Evolutionary conservation across 306 rosid species (phyloP), one percentile per base, ranked within the genome.

Genomic region (Senna siamea): DNA sequence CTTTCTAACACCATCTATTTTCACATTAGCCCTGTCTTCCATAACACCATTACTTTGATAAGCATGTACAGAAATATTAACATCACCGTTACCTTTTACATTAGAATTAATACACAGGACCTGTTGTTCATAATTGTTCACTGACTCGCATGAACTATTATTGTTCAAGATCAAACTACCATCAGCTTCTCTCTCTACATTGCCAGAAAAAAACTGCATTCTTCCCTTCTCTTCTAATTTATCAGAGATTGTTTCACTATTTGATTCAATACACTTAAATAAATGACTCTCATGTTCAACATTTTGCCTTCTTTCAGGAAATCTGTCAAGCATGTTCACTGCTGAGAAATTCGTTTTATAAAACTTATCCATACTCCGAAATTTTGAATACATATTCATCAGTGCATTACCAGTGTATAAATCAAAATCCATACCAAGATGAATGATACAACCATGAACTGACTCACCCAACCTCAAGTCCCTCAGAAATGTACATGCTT

Each of bases 341-440:
- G 69, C 80, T 23, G n/a, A 9, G 43, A 20, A 30, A 19, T 61
- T 18, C 6, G 10, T 56, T 34, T 32, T 53, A 64, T 66, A 66
- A 38, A 19, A n/a, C 17, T 19, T 78, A 40, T 11, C 30, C 73
- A 77, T 23, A 26, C 40, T 8, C 73, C 50, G 82, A 67, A 92
- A 69, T 32, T 84, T 93, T 1, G 93, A 82, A 23, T 89, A 89
- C 93, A 89, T 86, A 35, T 79, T 89, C 78, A 93, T 83, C 30
- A 93, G 73, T 2, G 98, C 98, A 70, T 93, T 93, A n/a, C 89
- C 85, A 0, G 93, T 85, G 52, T 87, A 93, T 67, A 93, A 70
- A 66, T 89, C 93, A 65, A 52, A 77, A 55, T 82, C 87, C 76
- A 89, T 26, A 2, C 98, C 97, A 4, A 70, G 66, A 65, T 74